Evolutionary conservation across 2,329 filamentous ascomycete genomes (phyloP).

Genomic region (Emergomyces orientalis): DNA sequence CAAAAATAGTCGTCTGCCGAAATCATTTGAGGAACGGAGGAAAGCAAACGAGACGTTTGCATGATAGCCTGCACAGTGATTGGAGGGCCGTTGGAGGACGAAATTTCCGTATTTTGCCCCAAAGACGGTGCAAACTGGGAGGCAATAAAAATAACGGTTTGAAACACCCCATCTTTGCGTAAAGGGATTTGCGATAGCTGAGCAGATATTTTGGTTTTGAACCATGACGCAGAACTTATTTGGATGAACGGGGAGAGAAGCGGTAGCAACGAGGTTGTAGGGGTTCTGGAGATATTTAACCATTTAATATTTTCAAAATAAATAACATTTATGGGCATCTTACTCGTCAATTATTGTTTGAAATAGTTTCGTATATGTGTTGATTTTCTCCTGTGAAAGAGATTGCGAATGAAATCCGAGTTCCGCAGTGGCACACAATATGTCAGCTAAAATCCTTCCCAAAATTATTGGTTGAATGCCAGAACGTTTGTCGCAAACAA

Average conservation of each 20-base stretch:
- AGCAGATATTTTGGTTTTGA: constrained; percentile 29
- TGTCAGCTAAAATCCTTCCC: constrained; percentile 33
- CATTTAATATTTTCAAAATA: neutral
- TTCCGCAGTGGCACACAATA: constrained; percentile 32
- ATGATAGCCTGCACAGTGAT: constrained; percentile 38
- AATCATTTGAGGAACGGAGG: constrained; percentile 33
- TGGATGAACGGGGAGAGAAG: constrained; percentile 32
- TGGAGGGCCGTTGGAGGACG: constrained; percentile 28
- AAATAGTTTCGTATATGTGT: constrained; percentile 20
- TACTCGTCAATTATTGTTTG: constrained; percentile 29
- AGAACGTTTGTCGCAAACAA: constrained; percentile 25
- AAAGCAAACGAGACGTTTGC: constrained; percentile 35
- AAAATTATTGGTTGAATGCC: constrained; percentile 33
- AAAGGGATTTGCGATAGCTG: constrained; percentile 33
- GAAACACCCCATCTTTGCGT: constrained; percentile 33
- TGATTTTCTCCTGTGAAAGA: constrained; percentile 14
- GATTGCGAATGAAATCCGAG: constrained; percentile 30
- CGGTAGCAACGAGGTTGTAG: constrained; percentile 28
- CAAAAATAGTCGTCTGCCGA: constrained; percentile 30
- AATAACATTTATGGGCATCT: constrained; percentile 3
- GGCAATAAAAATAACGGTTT: constrained; percentile 35
- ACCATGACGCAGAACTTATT: constrained; percentile 30
- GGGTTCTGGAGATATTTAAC: constrained; percentile 22
- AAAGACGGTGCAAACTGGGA: constrained; percentile 35
- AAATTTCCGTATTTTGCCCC: constrained; percentile 25